Conservation (phyloP, 805 yeast species). For the Candida michaelii region DNA sequence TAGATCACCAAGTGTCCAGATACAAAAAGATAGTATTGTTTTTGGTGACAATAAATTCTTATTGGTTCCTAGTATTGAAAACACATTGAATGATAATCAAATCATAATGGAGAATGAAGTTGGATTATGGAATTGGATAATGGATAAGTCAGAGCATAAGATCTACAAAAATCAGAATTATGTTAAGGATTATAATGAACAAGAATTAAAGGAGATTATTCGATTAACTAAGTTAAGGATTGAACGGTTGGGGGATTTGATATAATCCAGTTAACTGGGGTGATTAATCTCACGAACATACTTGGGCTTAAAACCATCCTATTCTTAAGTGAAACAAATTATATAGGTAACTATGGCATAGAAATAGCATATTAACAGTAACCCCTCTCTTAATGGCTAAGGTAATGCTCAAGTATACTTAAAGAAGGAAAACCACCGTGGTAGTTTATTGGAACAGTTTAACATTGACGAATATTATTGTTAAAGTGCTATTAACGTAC, state of each 20-base stretch:
- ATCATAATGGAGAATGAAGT: conserved; percentile 50
- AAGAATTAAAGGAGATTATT: conserved; percentile 49
- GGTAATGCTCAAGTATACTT: too few relatives aligned
- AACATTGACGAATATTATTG: too few relatives aligned
- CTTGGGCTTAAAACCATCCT: too few relatives aligned
- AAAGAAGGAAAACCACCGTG: too few relatives aligned
- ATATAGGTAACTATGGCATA: too few relatives aligned
- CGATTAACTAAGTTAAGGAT: conserved; percentile 29
- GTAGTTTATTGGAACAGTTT: too few relatives aligned
- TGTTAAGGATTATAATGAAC: conserved; percentile 26
- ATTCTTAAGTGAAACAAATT: too few relatives aligned
- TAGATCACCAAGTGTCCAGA: neutral
- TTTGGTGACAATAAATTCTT: conserved; percentile 38
- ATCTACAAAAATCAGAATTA: conserved; percentile 5
- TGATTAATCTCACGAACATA: too few relatives aligned
- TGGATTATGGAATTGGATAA: conserved; percentile 73
- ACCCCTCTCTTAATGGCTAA: too few relatives aligned
- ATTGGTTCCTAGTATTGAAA: conserved; percentile 41
- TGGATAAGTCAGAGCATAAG: conserved; percentile 16
- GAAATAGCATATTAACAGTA: too few relatives aligned
- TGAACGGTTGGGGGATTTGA: conserved; percentile 4
- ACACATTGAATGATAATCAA: conserved; percentile 26
- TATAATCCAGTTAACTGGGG: too few relatives aligned
- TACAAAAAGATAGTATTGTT: neutral
- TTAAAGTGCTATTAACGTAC: too few relatives aligned